Evolutionary conservation across 192 early-diverging fungal species (phyloP).

Genomic region (Podila verticillata): DNA sequence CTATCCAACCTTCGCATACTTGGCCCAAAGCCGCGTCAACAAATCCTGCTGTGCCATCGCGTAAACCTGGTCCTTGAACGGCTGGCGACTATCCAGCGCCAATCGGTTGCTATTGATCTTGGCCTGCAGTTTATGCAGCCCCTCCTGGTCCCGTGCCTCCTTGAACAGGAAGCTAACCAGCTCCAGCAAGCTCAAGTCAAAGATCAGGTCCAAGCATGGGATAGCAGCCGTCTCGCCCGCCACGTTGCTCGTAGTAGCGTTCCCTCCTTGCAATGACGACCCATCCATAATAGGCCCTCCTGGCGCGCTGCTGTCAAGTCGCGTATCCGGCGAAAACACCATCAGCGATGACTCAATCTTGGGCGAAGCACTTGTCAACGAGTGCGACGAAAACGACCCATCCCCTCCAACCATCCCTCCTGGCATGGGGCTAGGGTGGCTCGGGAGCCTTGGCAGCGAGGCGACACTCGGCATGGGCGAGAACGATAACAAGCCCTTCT

Average conservation of each 20-base stretch:
- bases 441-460: neutral
- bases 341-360: neutral
- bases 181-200: conserved; percentile 32
- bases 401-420: neutral
- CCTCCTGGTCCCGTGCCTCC: conserved; percentile 16
- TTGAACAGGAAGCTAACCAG: conserved; percentile 29
- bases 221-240: neutral
- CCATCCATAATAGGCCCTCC: neutral
- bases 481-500: conserved; percentile 25
- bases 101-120: conserved; percentile 32
- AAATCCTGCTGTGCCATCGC: conserved; percentile 32
- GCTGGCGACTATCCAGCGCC: conserved; percentile 36
- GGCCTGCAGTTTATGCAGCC: conserved; percentile 2
- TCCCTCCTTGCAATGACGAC: neutral
- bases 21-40: conserved; percentile 30
- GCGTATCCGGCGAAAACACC: neutral
- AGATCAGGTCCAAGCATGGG: conserved; percentile 31
- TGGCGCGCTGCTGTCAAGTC: neutral
- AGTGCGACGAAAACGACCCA: neutral
- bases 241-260: neutral
- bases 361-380: neutral
- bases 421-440: neutral
- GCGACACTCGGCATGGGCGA: neutral
- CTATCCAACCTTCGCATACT: conserved; percentile 21
- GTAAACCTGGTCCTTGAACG: conserved; percentile 30